A percentile compares a stretch with the other conserved stretches of the same genome.
Conservation (phyloP, 768 basidiomycete species). For the Russula dissimulans region DNA sequence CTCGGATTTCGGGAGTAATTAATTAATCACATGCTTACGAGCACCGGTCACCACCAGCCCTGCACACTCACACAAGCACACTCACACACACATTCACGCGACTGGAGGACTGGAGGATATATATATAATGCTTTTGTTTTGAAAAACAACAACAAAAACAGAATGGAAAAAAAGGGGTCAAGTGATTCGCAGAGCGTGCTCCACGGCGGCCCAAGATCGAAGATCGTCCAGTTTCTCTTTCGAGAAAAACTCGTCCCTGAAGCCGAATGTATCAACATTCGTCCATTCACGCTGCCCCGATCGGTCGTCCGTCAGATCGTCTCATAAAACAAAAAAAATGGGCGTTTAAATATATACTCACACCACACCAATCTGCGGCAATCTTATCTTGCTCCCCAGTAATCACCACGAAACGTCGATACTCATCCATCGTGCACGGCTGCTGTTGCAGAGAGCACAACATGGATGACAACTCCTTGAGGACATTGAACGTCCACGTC, state of each 20-base stretch:
- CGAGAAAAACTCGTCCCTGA: slow-evolving; percentile 48
- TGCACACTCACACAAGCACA: not conserved
- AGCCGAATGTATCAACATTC: slow-evolving; percentile 38
- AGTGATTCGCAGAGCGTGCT: not conserved
- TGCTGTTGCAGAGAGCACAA: slow-evolving; percentile 43
- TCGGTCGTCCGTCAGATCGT: not conserved
- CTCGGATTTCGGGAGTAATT: not conserved
- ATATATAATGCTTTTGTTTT: not conserved
- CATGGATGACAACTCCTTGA: slow-evolving; percentile 33
- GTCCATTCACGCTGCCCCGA: slow-evolving; percentile 46
- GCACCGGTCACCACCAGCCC: too few relatives aligned
- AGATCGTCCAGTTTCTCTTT: slow-evolving; percentile 15
- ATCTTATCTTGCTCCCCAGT: slow-evolving; percentile 29
- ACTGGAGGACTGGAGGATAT: not conserved
- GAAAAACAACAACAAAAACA: too few relatives aligned
- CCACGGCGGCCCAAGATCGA: slow-evolving; percentile 5
- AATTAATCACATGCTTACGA: slow-evolving; percentile 11
- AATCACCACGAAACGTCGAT: slow-evolving; percentile 60
- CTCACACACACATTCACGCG: not conserved
- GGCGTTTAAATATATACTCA: slow-evolving; percentile 28
- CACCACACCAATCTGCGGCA: slow-evolving; percentile 33
- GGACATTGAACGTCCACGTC: slow-evolving; percentile 32
- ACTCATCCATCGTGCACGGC: slow-evolving; percentile 48
- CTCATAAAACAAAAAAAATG: slow-evolving; percentile 6
- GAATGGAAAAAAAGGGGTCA: too few relatives aligned